phyloP scores from a whole-genome alignment of 768 basidiomycete genomes.

The Suillus weaverae region DNA sequence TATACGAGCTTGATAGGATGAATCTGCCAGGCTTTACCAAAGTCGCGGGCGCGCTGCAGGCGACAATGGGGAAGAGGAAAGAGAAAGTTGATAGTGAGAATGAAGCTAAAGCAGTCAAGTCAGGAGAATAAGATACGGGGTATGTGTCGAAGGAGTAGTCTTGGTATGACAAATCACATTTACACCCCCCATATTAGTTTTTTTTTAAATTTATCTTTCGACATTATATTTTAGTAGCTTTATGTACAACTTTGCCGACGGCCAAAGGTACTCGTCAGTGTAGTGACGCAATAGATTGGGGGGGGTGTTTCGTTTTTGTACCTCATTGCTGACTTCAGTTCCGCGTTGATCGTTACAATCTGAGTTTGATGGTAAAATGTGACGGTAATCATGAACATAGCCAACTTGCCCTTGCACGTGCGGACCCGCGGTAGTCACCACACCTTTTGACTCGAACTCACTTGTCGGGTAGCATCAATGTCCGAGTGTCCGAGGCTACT shows the following conservation, averaged over 20 bases:
- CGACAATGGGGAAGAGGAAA: neutral
- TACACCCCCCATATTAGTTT: neutral
- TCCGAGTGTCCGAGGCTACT: neutral
- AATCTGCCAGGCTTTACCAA: neutral
- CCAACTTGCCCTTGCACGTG: neutral
- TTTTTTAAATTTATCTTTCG: conserved; percentile 2
- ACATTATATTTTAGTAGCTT: neutral
- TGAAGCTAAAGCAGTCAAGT: conserved; percentile 3
- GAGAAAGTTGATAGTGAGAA: neutral
- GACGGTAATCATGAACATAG: neutral
- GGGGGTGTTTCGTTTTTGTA: neutral
- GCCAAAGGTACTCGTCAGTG: conserved; percentile 7
- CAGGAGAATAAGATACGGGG: conserved; percentile 7
- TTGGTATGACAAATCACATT: conserved; percentile 7
- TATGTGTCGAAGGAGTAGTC: conserved; percentile 2
- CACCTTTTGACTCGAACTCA: neutral
- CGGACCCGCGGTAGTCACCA: conserved; percentile 3
- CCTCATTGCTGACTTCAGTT: conserved; percentile 5
- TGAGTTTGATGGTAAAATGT: conserved; percentile 8
- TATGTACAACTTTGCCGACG: neutral
- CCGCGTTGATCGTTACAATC: conserved; percentile 8
- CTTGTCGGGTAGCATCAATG: neutral
- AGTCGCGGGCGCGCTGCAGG: neutral
- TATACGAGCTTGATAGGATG: neutral
- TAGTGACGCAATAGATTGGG: neutral